phyloP scores from a whole-genome alignment of 2,329 filamentous ascomycete genomes.

The Aspergillus hiratsukae region DNA sequence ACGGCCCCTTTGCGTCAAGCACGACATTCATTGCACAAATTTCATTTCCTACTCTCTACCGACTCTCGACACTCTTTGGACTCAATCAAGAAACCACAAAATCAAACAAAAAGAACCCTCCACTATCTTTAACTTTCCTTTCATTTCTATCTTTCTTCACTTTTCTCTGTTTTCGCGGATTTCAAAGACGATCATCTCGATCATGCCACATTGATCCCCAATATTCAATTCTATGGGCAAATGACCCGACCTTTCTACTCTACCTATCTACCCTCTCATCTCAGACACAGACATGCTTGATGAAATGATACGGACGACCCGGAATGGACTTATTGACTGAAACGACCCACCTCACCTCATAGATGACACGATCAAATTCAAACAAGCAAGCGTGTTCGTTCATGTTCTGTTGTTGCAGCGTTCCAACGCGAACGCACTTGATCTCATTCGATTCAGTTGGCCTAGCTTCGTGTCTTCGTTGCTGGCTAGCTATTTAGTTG shows the following conservation, averaged over 20 bases:
- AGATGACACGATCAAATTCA: not conserved
- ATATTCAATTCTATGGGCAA: not conserved
- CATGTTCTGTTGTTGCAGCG: not conserved
- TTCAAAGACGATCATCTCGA: not conserved
- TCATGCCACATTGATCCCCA: not conserved
- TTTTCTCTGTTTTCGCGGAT: not conserved
- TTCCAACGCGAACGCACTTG: not conserved
- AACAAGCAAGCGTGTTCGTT: not conserved
- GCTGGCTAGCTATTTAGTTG: not conserved
- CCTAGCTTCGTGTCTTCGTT: not conserved
- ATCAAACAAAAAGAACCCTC: not conserved
- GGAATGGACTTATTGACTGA: not conserved
- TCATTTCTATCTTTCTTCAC: not conserved
- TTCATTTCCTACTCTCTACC: not conserved
- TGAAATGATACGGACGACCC: not conserved
- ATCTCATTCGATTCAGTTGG: not conserved
- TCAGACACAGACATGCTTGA: not conserved
- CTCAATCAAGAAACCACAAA: not conserved
- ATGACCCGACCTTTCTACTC: not conserved
- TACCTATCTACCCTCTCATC: not conserved
- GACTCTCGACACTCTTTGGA: not conserved
- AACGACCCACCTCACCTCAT: not conserved
- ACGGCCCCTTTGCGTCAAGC: not conserved
- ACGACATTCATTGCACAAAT: not conserved
- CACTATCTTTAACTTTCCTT: slow-evolving; percentile 3